phyloP scores from a whole-genome alignment of 2,329 filamentous ascomycete genomes.

The Niveomyces coronatus region DNA sequence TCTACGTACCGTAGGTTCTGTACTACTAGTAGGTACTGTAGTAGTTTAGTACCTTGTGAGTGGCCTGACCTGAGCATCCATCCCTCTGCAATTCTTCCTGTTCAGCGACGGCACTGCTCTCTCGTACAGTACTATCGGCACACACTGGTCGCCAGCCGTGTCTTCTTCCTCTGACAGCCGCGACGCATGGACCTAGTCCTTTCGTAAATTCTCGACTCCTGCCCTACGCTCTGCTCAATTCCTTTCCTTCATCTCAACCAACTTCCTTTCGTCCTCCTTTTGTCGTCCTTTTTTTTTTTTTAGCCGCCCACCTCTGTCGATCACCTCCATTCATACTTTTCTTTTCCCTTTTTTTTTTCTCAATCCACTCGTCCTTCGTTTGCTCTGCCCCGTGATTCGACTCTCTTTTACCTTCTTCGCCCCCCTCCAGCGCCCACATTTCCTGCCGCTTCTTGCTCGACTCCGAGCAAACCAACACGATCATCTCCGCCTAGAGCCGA shows the following conservation, averaged over 20 bases:
- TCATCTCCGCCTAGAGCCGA: no score
- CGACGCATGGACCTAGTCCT: no score
- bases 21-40: no score
- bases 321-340: background rate
- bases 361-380: background rate
- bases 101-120: no score
- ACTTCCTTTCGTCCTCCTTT: background rate
- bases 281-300: background rate
- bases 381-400: background rate
- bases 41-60: no score
- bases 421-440: background rate
- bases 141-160: no score
- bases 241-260: conserved; percentile 3
- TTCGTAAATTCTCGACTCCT: background rate
- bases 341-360: background rate
- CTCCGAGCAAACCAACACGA: background rate
- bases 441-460: background rate
- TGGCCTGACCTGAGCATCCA: no score
- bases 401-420: background rate
- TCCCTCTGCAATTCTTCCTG: background rate
- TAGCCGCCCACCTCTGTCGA: background rate
- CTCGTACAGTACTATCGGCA: no score
- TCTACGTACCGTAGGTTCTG: no score
- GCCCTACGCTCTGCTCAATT: background rate
- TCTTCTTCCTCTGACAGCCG: no score